These are phyloP conservation scores for Nemania serpens DNA, from an alignment of 2,329 filamentous ascomycete genomes.

Conservation along the genomic window DNA sequence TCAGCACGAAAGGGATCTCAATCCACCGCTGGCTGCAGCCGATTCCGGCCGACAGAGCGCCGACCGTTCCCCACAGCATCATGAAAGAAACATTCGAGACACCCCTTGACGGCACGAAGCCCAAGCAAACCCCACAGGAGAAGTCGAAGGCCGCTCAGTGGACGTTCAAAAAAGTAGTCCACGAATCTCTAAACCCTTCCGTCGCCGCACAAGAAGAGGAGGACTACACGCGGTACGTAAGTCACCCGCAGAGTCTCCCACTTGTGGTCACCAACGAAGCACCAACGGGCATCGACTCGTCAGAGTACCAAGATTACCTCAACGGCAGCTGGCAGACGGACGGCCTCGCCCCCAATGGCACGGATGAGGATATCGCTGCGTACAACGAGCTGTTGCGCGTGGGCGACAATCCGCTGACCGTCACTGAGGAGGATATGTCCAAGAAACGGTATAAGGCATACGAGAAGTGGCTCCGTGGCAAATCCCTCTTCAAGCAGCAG, in stretches of 20 bases:
- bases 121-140: constrained; percentile 66
- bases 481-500: constrained; percentile 94
- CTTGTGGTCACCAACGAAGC: constrained; percentile 75
- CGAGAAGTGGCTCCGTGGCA: constrained; percentile 89
- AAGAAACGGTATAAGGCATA: constrained; percentile 99
- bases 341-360: constrained; percentile 47
- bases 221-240: constrained; percentile 88
- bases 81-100: constrained; percentile 55
- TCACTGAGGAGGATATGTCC: constrained; percentile 80
- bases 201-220: constrained; percentile 77
- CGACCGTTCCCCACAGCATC: constrained; percentile 52
- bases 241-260: constrained; percentile 85
- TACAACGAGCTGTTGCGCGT: constrained; percentile 79
- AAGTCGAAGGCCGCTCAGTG: constrained; percentile 84
- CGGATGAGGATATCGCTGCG: constrained; percentile 70
- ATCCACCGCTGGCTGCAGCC: constrained; percentile 68
- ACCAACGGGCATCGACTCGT: constrained; percentile 59
- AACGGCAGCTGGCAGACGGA: constrained; percentile 69
- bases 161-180: constrained; percentile 85
- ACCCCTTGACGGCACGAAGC: constrained; percentile 43
- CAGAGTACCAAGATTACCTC: constrained; percentile 81
- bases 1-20: constrained; percentile 53
- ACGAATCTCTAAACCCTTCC: constrained; percentile 82
- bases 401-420: constrained; percentile 82
- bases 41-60: constrained; percentile 44